Evolutionary conservation across 1,284 basidiomycete genomes (phyloP), one percentile per base, ranked within the genome.

Genomic region (Boletellus dicymbophilus): DNA sequence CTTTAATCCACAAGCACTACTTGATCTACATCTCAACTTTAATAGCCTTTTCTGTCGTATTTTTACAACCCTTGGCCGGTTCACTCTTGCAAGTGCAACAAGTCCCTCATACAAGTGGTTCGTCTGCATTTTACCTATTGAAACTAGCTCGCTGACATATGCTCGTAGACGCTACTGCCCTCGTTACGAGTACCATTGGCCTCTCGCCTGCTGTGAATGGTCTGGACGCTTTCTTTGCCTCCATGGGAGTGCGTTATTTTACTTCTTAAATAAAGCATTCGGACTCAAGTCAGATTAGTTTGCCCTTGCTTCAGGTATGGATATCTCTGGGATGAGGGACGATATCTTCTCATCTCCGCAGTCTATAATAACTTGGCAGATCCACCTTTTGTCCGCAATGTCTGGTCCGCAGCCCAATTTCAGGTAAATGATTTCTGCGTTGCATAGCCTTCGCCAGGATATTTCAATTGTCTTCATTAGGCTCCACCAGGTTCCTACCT

Each of bases 11-110:
- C 57, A 79, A 70, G 52, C 82, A 85, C 60, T 69, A 72, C 34
- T 63, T 84, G 34, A 66, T 85, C 10, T 69, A 76, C 46, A 59
- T 75, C 60, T 82, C 83, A 4, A 62, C 74, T 0, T 44, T 80
- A 4, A 73, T 76, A 4, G 76, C 75, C 0, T 33, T 76, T 9
- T 54, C 64, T 22, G 71, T 74, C 11, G 68, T 75, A 47, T 46
- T 76, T 0, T 73, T 81, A 20, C 82, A 82, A 57, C 80, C 83
- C 7, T 61, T 85, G 7, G 82, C 83, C 15, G 77, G 79, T 20
- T 71, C 82, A 7, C 70, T 85, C 26, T 78, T 85, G 53, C 75
- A 80, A 53, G 63, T 85, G 27, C 69, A 69, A 51, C 72, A 77
- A 46, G 58, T 70, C 15, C 52, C 67, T 15, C 61, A 75, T 37